Conservation (phyloP, 805 yeast species). For the Pichia rugopelliculosa region DNA sequence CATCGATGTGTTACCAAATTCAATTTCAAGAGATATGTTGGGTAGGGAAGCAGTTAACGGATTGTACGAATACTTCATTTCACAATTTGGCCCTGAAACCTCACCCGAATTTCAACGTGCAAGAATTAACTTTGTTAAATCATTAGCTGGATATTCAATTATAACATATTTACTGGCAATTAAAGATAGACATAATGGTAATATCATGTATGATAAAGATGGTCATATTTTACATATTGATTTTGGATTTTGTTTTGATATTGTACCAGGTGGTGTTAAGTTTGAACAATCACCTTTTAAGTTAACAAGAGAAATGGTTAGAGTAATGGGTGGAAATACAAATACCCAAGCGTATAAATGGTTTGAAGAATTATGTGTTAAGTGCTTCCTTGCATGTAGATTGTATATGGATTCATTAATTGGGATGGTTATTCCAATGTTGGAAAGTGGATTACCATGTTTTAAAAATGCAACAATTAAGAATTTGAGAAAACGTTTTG, state of each 20-base stretch:
- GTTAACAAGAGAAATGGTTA: constrained; percentile 91
- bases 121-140: constrained; percentile 84
- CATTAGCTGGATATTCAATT: constrained; percentile 90
- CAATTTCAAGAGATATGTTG: constrained; percentile 94
- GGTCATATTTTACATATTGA: constrained; percentile 96
- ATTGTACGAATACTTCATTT: constrained; percentile 79
- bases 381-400: constrained; percentile 82
- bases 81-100: constrained; percentile 92
- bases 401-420: constrained; percentile 82
- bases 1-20: constrained; percentile 93
- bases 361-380: constrained; percentile 93
- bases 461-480: constrained; percentile 84
- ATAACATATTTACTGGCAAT: constrained; percentile 86
- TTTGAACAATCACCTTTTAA: constrained; percentile 98
- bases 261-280: constrained; percentile 97
- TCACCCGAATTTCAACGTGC: constrained; percentile 87
- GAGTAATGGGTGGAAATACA: constrained; percentile 88
- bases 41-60: constrained; percentile 99
- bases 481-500: constrained; percentile 72
- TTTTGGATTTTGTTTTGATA: constrained; percentile 97
- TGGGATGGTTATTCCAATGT: constrained; percentile 84
- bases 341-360: constrained; percentile 82
- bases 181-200: constrained; percentile 97
- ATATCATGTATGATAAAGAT: constrained; percentile 89
- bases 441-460: constrained; percentile 92